Percentiles rank a stretch among this genome's conserved stretches.
Conservation (phyloP, 176 grass and related monocot species). For the Otatea glauca region DNA sequence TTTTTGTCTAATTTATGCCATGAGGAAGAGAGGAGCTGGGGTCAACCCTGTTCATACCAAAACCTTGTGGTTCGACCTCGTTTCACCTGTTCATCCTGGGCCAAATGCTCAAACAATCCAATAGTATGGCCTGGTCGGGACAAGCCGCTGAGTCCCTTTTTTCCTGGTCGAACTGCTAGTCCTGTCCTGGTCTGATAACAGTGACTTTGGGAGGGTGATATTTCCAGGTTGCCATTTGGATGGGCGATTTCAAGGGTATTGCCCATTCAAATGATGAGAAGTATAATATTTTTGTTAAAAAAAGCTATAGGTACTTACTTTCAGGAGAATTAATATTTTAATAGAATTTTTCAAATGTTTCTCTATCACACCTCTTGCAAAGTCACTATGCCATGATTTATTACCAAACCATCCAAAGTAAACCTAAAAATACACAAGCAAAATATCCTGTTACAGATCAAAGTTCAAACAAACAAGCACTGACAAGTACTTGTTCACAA, state of each 20-base stretch:
- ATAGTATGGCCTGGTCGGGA: neutral
- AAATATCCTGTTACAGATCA: constrained; percentile 6
- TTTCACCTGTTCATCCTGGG: neutral
- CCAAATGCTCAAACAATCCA: neutral
- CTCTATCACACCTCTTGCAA: neutral
- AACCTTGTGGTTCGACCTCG: neutral
- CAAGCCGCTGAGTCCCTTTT: neutral
- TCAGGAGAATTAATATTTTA: neutral
- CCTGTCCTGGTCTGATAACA: neutral
- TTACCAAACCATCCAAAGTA: constrained; percentile 22
- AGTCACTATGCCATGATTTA: constrained; percentile 3
- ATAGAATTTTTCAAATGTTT: constrained; percentile 24
- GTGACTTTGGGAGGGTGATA: neutral
- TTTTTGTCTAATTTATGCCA: neutral
- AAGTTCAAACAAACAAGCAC: neutral
- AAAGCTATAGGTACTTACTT: neutral
- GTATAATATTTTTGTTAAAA: neutral
- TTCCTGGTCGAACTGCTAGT: neutral
- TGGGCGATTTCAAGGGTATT: neutral
- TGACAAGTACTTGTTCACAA: constrained; percentile 21
- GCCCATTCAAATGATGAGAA: neutral
- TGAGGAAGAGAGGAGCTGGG: neutral
- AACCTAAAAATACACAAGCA: neutral
- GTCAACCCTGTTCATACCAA: neutral
- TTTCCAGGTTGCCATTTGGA: neutral